Base-by-base conservation (phyloP, 306 rosid genomes). In the Glycine latifolia region DNA sequence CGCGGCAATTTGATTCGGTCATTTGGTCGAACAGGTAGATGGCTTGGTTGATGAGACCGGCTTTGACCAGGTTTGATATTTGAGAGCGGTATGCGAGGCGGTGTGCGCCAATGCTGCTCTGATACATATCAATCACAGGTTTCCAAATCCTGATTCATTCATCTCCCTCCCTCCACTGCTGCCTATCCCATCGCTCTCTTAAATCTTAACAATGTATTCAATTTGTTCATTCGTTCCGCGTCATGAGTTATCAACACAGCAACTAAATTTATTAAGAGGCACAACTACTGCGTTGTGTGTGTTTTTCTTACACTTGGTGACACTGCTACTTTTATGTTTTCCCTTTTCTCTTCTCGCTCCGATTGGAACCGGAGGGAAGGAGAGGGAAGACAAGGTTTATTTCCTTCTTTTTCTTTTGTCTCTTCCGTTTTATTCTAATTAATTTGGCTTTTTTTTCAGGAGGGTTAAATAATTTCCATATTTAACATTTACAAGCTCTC, bases 11-110 rank as follows among this genome's bases (percentile, higher is more conserved):
- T 7, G 99, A 90, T 63, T 91, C 89, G 16, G 97, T 83, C 99
- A 95, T 91, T 88, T 95, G 83, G 83, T 90, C 94, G 88, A 93
- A 93, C 91, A 90, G 79, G 8, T 89, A 86, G 87, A 90, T 80
- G 69, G 99, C 99, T 39, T 84, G 88, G 49, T 95, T 89, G 52
- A 95, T 87, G 71, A 90, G 89, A 14, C 99, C 98, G 2, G 88
- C 73, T 87, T 88, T 95, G 3, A 91, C 96, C 46, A 78, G 89
- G 63, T 73, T 55, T 0, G 91, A 73, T 31, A 93, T 95, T 52
- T 87, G 92, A 71, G 91, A 83, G 13, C 98, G 89, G 89, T 87
- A 91, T n/a, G 91, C 31, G 31, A 26, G 31, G 31, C 31, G 31
- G 31, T 26, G 31, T 26, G 31, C 73, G 78, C 95, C 92, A 78